Evolutionary conservation across 2,329 filamentous ascomycete genomes (phyloP).

Genomic region (Rutstroemia sydowiana): DNA sequence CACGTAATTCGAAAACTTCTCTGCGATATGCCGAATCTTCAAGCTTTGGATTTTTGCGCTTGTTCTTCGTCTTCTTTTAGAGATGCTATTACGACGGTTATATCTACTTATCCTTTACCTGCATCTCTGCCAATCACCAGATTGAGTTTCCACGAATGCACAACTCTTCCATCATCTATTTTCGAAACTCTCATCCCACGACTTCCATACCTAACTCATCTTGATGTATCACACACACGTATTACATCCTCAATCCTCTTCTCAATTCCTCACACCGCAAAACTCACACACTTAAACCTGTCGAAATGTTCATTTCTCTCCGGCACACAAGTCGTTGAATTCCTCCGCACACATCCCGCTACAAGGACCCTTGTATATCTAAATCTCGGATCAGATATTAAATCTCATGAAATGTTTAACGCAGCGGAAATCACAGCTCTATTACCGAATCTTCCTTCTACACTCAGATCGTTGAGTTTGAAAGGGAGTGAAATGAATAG

Average conservation of each 20-base stretch:
- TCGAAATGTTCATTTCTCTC: conserved; percentile 67
- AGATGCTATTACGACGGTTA: conserved; percentile 50
- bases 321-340: conserved; percentile 59
- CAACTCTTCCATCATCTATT: conserved; percentile 57
- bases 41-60: conserved; percentile 69
- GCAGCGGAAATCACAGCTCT: conserved; percentile 57
- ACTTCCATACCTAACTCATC: conserved; percentile 62
- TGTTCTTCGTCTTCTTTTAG: conserved; percentile 64
- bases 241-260: conserved; percentile 65
- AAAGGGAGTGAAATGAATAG: conserved; percentile 65
- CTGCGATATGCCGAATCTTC: conserved; percentile 54
- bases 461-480: conserved; percentile 66
- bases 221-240: conserved; percentile 72
- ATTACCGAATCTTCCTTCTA: conserved; percentile 56
- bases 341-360: conserved; percentile 64
- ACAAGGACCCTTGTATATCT: conserved; percentile 61
- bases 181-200: conserved; percentile 67
- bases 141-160: conserved; percentile 72
- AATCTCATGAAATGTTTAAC: conserved; percentile 64
- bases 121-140: conserved; percentile 53
- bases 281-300: conserved; percentile 70
- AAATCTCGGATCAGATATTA: conserved; percentile 65
- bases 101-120: conserved; percentile 20
- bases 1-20: conserved; percentile 65
- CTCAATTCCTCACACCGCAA: conserved; percentile 63